Evolutionary conservation across 805 yeast species (phyloP), one percentile per base, ranked within the genome.

Genomic region (Kluyveromyces aestuarii): DNA sequence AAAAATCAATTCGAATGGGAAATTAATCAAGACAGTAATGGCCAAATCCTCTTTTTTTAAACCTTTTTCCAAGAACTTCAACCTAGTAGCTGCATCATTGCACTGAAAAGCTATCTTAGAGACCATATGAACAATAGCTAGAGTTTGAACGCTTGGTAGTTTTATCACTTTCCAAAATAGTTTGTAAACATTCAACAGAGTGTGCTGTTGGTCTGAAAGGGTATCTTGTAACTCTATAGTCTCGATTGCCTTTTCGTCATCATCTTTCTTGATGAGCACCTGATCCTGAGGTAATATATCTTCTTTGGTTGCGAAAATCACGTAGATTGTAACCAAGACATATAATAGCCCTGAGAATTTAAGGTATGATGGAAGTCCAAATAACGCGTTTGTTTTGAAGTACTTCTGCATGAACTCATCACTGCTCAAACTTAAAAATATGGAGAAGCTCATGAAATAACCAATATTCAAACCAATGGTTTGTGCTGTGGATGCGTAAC

Each of bases 401-500:
- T 88, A 91, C 61, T 80, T 84, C 66, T 93, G 90, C 44, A 95
- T 91, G 63, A 93, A 91, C 56, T 89, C 96, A 2, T 90, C 86
- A 1, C 97, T 89, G 60, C 87, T 89, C 59, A 93, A 76, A 0
- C 97, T 93, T 48, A 93, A 68, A 54, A 91, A 93, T 2, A 93
- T 85, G 0, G 99, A 93, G 63, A 93, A 93, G 8, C 95, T 83
- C 51, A 85, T 67, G 62, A 93, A 93, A 62, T 91, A 93, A 19
- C 99, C 99, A 2, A 91, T 76, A 68, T 93, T 93, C 52, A 93
- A 74, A 0, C 99, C 99, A 42, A 93, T 80, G 0, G 99, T 93
- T 67, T 93, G 99, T 0, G 99, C 99, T 0, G 99, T 93, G 5
- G 96, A 87, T 0, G 99, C 98, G 70, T 81, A 93, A 16, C 95